A percentile compares a stretch with the other conserved stretches of the same genome.
Evolutionary conservation across 2,329 filamentous ascomycete genomes (phyloP).

Genomic region (Ophiostoma montium): DNA sequence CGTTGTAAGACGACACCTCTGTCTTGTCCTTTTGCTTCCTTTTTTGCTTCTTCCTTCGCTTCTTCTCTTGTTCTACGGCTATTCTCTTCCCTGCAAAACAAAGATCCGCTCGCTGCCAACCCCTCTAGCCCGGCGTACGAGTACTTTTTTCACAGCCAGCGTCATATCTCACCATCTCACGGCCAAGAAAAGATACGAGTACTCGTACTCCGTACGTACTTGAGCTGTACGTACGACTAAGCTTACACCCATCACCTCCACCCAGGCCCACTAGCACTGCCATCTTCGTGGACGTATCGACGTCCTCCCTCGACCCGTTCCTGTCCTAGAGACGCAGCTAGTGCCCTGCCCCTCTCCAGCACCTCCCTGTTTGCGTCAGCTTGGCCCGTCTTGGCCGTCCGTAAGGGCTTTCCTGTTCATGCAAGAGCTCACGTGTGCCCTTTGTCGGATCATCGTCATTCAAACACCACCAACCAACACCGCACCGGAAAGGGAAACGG

Average conservation of each 20-base stretch:
- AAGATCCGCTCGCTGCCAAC: neutral
- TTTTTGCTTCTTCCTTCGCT: neutral
- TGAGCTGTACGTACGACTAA: neutral
- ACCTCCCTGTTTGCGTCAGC: neutral
- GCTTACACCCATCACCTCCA: neutral
- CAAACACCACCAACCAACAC: neutral
- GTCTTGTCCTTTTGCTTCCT: neutral
- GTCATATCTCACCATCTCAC: too few species aligned
- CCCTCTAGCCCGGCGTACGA: too few species aligned
- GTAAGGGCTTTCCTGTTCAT: too few species aligned
- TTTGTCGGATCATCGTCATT: neutral
- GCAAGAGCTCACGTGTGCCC: neutral
- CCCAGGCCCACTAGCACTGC: neutral
- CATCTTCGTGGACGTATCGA: neutral
- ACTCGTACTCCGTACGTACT: neutral
- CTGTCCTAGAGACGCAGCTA: constrained; percentile 3
- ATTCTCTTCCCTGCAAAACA: neutral
- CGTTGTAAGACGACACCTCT: too few species aligned
- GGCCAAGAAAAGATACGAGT: too few species aligned
- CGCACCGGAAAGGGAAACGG: neutral
- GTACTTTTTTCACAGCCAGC: neutral
- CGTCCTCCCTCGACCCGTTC: neutral
- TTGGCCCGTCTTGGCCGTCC: neutral
- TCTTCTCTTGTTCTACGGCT: neutral
- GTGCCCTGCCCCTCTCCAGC: neutral